Evolutionary conservation across 306 rosid genomes (phyloP).

Genomic region (Arachis stenosperma): DNA sequence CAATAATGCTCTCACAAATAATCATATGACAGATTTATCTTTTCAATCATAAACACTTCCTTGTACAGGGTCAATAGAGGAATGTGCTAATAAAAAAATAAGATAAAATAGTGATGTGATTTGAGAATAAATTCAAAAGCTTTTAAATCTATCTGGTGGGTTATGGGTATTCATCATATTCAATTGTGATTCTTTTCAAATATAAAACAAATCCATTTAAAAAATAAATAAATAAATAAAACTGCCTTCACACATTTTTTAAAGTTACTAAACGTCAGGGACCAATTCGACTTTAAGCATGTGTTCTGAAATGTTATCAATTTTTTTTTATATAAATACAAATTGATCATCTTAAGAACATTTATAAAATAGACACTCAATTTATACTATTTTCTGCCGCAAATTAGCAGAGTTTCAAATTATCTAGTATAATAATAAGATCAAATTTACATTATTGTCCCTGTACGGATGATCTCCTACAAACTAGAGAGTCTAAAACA

Average conservation of each 20-base stretch:
- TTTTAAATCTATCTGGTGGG: neutral
- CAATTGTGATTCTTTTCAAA: neutral
- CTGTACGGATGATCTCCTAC: neutral
- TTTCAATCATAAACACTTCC: neutral
- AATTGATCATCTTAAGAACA: too few species aligned
- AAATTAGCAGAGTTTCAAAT: too few species aligned
- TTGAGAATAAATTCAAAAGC: neutral
- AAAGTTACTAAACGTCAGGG: neutral
- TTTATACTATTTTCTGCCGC: too few species aligned
- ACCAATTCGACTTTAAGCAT: constrained; percentile 4
- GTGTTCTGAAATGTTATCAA: neutral
- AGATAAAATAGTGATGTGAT: neutral
- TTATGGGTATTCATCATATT: too few species aligned
- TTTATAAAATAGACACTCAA: neutral
- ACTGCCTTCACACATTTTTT: neutral
- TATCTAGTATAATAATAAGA: too few species aligned
- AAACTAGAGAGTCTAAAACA: neutral
- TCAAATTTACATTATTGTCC: neutral
- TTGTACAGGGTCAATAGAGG: neutral
- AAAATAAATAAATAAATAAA: neutral
- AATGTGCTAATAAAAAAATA: too few species aligned
- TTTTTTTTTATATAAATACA: too few species aligned
- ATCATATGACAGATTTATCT: neutral
- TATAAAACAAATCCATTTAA: neutral
- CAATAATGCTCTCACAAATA: neutral